phyloP scores from a whole-genome alignment of 148 eudicot species.

The Chenopodium formosanum region DNA sequence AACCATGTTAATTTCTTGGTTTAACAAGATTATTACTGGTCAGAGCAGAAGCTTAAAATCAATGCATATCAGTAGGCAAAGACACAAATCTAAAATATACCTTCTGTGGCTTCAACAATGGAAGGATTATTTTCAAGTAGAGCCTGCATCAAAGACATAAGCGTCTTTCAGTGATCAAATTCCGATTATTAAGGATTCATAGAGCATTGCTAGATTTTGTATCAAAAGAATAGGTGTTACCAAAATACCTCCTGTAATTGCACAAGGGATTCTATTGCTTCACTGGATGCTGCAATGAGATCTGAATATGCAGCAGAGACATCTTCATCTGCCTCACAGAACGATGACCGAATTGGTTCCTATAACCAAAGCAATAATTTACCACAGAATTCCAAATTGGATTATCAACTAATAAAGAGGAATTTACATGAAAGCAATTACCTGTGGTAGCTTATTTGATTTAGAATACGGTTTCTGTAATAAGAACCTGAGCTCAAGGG shows the following conservation, averaged over 20 bases:
- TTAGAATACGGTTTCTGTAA: conserved; percentile 70
- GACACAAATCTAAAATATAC: conserved; percentile 33
- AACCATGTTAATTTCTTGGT: background rate
- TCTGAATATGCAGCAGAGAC: conserved; percentile 66
- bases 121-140: conserved; percentile 76
- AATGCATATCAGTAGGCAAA: background rate
- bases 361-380: conserved; percentile 32
- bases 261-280: conserved; percentile 67
- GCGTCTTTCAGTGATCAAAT: background rate
- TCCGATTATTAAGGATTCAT: background rate
- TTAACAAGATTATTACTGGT: background rate
- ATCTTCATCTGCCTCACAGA: conserved; percentile 48
- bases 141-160: conserved; percentile 46
- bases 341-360: conserved; percentile 80
- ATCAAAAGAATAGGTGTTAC: conserved; percentile 9
- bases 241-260: conserved; percentile 71
- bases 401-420: background rate
- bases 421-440: conserved; percentile 16
- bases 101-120: conserved; percentile 55
- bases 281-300: conserved; percentile 57
- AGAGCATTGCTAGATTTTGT: background rate
- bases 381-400: background rate
- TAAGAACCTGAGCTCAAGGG: conserved; percentile 77
- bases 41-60: background rate
- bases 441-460: conserved; percentile 91